Percentiles rank a stretch among this genome's conserved stretches.
Evolutionary conservation across 2,329 filamentous ascomycete genomes (phyloP).

Genomic region (Biscogniauxia marginata): DNA sequence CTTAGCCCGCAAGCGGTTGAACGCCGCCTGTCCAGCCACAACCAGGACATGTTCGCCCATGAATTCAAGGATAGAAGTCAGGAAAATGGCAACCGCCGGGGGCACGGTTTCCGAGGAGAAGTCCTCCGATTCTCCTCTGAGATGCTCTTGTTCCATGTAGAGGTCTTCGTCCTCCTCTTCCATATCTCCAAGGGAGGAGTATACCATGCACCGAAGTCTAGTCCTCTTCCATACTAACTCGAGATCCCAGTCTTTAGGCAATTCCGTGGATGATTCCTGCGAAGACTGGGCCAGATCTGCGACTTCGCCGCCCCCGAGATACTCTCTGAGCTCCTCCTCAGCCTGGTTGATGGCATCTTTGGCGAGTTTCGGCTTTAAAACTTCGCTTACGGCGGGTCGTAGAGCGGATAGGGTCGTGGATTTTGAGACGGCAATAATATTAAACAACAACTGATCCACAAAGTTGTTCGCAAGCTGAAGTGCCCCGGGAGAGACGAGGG

Average conservation of each 20-base stretch:
- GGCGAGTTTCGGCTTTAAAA: slow-evolving; percentile 86
- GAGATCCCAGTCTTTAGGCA: slow-evolving; percentile 74
- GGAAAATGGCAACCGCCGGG: slow-evolving; percentile 89
- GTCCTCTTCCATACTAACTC: slow-evolving; percentile 93
- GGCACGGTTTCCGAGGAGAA: slow-evolving; percentile 70
- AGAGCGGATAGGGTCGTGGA: slow-evolving; percentile 75
- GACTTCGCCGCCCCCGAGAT: slow-evolving; percentile 75
- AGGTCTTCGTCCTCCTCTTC: slow-evolving; percentile 97
- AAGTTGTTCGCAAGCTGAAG: slow-evolving; percentile 84
- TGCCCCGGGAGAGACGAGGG: slow-evolving; percentile 70
- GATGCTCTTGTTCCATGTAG: slow-evolving; percentile 76
- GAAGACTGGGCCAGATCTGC: slow-evolving; percentile 65
- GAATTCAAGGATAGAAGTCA: slow-evolving; percentile 92
- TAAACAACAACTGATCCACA: slow-evolving; percentile 89
- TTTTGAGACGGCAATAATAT: slow-evolving; percentile 76
- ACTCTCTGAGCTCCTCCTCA: slow-evolving; percentile 84
- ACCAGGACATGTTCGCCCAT: slow-evolving; percentile 88
- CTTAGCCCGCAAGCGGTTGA: slow-evolving; percentile 60
- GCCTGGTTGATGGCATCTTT: slow-evolving; percentile 79
- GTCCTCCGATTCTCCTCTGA: slow-evolving; percentile 58
- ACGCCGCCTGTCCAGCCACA: slow-evolving; percentile 83
- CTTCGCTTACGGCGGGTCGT: slow-evolving; percentile 78
- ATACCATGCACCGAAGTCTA: slow-evolving; percentile 93
- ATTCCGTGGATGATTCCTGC: slow-evolving; percentile 42
- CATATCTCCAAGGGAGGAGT: slow-evolving; percentile 92